phyloP scores from a whole-genome alignment of 2,329 filamentous ascomycete genomes.

The Ceratocystis cubensis region DNA sequence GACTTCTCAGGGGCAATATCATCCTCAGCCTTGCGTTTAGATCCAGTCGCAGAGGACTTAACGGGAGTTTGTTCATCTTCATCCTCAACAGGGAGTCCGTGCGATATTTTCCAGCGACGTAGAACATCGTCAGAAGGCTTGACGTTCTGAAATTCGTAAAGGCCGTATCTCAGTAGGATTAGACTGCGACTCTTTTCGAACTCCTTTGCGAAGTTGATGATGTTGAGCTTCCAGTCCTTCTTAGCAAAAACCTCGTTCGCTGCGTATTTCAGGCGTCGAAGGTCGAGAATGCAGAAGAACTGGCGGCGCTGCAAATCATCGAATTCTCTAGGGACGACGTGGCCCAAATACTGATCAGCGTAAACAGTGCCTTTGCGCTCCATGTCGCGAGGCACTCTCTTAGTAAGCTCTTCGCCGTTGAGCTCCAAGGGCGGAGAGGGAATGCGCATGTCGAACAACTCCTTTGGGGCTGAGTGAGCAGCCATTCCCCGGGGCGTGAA shows the following conservation, averaged over 20 bases:
- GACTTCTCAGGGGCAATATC: conserved; percentile 32
- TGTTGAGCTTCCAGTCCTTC: conserved; percentile 52
- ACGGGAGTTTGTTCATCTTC: conserved; percentile 27
- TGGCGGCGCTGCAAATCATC: conserved; percentile 48
- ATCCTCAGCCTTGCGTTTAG: conserved; percentile 47
- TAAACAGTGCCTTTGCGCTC: conserved; percentile 44
- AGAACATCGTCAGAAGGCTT: conserved; percentile 46
- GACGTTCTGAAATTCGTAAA: conserved; percentile 51
- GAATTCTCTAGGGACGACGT: conserved; percentile 45
- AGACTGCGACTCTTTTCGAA: conserved; percentile 51
- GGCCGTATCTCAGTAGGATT: conserved; percentile 48
- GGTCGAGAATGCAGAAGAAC: conserved; percentile 51
- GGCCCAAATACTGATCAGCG: conserved; percentile 45
- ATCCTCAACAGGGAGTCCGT: conserved; percentile 38
- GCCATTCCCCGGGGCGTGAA: conserved; percentile 39
- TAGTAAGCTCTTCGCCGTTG: conserved; percentile 42
- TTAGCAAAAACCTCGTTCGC: conserved; percentile 47
- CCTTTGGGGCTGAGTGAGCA: conserved; percentile 34
- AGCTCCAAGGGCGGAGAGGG: conserved; percentile 44
- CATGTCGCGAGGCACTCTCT: conserved; percentile 42
- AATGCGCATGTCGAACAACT: conserved; percentile 48
- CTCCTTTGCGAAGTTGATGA: conserved; percentile 50
- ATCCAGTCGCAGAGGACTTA: conserved; percentile 28
- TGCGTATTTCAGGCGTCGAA: conserved; percentile 48
- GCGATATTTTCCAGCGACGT: conserved; percentile 45